Evolutionary conservation across 106 monocot species (phyloP).

Genomic region (Ottelia alismoides): DNA sequence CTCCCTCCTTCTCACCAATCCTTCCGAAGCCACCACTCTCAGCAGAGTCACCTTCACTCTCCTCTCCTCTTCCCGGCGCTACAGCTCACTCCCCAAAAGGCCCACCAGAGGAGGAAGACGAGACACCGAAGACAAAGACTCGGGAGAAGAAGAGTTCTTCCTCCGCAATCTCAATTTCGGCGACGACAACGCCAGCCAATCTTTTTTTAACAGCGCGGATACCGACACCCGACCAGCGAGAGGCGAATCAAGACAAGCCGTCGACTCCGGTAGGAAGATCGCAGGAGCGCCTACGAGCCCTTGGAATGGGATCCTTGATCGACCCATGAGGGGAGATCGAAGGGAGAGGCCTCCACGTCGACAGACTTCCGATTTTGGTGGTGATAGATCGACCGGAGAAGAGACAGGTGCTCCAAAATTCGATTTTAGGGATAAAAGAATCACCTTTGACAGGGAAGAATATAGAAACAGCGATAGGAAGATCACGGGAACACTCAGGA

Average conservation of each 20-base stretch:
- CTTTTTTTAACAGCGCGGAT: no score
- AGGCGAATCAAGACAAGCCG: no score
- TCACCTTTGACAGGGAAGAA: no score
- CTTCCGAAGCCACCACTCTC: background rate
- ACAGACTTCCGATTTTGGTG: background rate
- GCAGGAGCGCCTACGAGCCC: no score
- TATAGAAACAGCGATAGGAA: no score
- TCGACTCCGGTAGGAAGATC: no score
- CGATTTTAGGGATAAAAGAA: background rate
- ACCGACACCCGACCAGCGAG: no score
- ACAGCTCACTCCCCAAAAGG: constrained; percentile 33
- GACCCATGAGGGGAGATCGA: constrained; percentile 17
- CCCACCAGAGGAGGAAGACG: constrained; percentile 8
- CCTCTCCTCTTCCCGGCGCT: background rate
- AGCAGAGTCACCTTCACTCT: background rate
- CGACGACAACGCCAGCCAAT: constrained; percentile 14
- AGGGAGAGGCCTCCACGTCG: background rate
- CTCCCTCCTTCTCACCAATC: background rate
- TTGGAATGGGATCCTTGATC: constrained; percentile 4
- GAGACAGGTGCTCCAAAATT: background rate
- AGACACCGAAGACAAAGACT: constrained; percentile 15
- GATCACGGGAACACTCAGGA: no score
- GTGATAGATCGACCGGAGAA: background rate
- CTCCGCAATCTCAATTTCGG: constrained; percentile 46
- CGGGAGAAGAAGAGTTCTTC: no score